Percentiles rank a stretch among this genome's conserved stretches.
Conservation (phyloP, 495 filamentous ascomycete species). For the Penicillium argentinense region DNA sequence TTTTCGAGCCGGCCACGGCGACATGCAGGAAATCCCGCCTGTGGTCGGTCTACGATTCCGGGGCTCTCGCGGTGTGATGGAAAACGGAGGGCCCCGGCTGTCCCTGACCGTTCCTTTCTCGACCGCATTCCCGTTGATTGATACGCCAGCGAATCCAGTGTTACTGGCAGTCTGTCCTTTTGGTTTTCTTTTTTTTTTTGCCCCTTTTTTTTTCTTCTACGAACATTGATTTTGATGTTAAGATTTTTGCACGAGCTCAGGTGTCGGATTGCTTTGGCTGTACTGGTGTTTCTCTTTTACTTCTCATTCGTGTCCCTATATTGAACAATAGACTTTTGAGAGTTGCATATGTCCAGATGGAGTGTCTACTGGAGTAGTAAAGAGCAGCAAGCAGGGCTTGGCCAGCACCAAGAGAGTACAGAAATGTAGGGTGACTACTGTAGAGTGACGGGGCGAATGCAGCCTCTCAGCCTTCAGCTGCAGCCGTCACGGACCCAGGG, state of each 20-base stretch:
- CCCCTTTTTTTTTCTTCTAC: constrained; percentile 15
- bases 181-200: not conserved
- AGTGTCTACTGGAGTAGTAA: not conserved
- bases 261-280: constrained; percentile 26
- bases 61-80: constrained; percentile 7
- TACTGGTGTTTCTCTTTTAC: constrained; percentile 19
- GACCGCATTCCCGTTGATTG: constrained; percentile 17
- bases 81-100: constrained; percentile 5
- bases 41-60: constrained; percentile 17
- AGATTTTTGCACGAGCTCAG: constrained; percentile 33
- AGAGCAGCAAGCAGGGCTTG: not conserved
- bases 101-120: constrained; percentile 11
- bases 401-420: no score
- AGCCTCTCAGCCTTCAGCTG: no score
- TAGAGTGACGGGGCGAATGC: no score
- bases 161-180: constrained; percentile 23
- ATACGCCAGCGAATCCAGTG: constrained; percentile 11
- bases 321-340: constrained; percentile 29
- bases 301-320: constrained; percentile 26
- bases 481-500: no score
- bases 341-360: not conserved
- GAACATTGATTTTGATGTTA: constrained; percentile 29
- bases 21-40: constrained; percentile 41
- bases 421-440: no score
- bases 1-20: constrained; percentile 23